phyloP scores from a whole-genome alignment of 129 eudicot genomes.

The Escallonia herrerae region DNA sequence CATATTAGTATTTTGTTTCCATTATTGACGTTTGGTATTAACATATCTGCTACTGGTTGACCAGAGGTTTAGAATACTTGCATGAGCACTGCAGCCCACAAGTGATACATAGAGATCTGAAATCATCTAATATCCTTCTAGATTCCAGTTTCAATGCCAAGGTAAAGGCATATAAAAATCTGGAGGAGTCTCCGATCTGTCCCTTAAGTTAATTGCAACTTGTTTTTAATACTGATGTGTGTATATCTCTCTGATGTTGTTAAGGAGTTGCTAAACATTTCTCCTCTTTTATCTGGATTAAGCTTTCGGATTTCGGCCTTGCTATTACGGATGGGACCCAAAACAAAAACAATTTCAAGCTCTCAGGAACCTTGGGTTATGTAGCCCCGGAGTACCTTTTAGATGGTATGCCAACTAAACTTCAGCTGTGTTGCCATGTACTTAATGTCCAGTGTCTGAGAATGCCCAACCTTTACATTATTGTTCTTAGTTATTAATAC shows the following conservation, averaged over 20 bases:
- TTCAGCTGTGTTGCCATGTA: conserved; percentile 5
- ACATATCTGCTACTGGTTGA: conserved; percentile 25
- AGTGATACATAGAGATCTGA: conserved; percentile 84
- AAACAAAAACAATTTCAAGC: conserved; percentile 57
- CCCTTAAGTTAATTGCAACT: conserved; percentile 1
- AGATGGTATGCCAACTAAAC: conserved; percentile 48
- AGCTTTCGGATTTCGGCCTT: conserved; percentile 78
- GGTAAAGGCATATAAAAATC: conserved; percentile 27
- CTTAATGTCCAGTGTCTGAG: neutral
- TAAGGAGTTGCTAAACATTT: too few relatives aligned
- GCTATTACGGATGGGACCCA: conserved; percentile 52
- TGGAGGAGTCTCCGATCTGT: neutral
- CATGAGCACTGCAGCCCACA: conserved; percentile 74
- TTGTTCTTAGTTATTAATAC: neutral
- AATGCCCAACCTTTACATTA: neutral
- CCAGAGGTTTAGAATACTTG: conserved; percentile 66
- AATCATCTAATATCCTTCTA: conserved; percentile 81
- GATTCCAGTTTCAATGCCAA: conserved; percentile 69
- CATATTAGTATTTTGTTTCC: conserved; percentile 10
- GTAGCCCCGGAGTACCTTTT: conserved; percentile 90
- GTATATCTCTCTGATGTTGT: conserved; percentile 19
- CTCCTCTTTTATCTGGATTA: conserved; percentile 10
- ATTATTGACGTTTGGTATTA: conserved; percentile 17
- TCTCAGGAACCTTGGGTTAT: conserved; percentile 86
- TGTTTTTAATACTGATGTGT: conserved; percentile 3